These are phyloP conservation scores for Aspergillus carlsbadensis DNA, from an alignment of 495 filamentous ascomycete species.

Conservation along the genomic window DNA sequence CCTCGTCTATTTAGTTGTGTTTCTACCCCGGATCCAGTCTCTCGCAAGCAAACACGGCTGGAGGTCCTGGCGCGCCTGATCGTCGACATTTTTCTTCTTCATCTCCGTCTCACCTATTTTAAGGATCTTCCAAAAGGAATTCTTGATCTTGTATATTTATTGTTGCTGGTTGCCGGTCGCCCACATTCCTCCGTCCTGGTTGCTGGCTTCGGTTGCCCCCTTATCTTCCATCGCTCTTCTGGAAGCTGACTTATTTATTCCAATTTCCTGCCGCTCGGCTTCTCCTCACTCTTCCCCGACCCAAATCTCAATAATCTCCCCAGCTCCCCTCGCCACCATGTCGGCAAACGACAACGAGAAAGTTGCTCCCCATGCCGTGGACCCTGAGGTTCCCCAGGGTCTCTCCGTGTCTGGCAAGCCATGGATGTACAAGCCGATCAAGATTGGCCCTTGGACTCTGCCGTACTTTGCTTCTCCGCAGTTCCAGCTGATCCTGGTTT, in stretches of 20 bases:
- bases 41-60: not conserved
- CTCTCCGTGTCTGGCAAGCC: slow-evolving; percentile 31
- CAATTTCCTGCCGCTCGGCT: not conserved
- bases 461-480: slow-evolving; percentile 77
- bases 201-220: not conserved
- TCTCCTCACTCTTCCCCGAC: not conserved
- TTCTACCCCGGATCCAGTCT: slow-evolving; percentile 13
- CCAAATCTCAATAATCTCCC: not conserved
- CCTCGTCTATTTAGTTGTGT: not conserved
- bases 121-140: not conserved
- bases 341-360: slow-evolving; percentile 16
- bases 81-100: not conserved
- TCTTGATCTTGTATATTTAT: not conserved
- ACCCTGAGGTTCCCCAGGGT: slow-evolving; percentile 31
- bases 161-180: slow-evolving; percentile 4
- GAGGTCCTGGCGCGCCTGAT: not conserved
- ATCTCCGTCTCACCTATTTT: slow-evolving; percentile 8
- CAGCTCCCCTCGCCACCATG: not conserved
- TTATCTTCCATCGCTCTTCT: slow-evolving; percentile 7
- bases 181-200: slow-evolving; percentile 5
- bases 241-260: slow-evolving; percentile 4
- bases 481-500: slow-evolving; percentile 70
- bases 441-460: slow-evolving; percentile 51
- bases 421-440: slow-evolving; percentile 72
- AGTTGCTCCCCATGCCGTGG: slow-evolving; percentile 17